A percentile compares a stretch with the other conserved stretches of the same genome.
Conservation (phyloP, 805 yeast species). For the Monosporozyma unispora region DNA sequence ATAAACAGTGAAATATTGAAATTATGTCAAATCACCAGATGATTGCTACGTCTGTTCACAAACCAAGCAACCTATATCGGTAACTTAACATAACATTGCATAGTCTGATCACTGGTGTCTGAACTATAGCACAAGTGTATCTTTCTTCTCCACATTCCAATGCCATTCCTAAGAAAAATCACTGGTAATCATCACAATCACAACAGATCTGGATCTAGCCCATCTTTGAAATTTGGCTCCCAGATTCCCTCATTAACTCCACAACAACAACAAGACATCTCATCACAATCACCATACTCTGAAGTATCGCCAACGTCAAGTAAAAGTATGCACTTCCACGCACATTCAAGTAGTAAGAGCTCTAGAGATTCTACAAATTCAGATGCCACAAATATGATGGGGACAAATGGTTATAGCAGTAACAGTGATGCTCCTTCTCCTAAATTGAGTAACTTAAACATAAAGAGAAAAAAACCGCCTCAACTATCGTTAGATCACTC, state of each 20-base stretch:
- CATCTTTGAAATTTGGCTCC: constrained; percentile 12
- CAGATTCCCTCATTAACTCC: background rate
- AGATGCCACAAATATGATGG: background rate
- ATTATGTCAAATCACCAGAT: background rate
- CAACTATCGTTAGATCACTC: background rate
- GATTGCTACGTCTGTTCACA: too few relatives aligned
- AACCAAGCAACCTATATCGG: background rate
- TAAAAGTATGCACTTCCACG: background rate
- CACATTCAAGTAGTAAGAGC: background rate
- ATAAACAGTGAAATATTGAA: background rate
- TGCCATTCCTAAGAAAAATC: constrained; percentile 24
- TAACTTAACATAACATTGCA: too few relatives aligned
- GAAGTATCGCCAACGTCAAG: background rate
- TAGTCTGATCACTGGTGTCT: too few relatives aligned
- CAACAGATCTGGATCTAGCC: constrained; percentile 22
- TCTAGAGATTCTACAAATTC: background rate
- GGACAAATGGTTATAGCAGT: background rate
- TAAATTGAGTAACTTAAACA: background rate
- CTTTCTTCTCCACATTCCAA: background rate
- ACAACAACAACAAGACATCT: background rate
- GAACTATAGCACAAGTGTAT: background rate
- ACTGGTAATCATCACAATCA: constrained; percentile 12
- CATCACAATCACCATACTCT: background rate
- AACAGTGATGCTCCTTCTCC: background rate
- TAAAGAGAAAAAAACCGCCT: background rate